These are phyloP conservation scores for Volvox africanus DNA, from an alignment of 139 green algal genomes.

Conservation along the genomic window DNA sequence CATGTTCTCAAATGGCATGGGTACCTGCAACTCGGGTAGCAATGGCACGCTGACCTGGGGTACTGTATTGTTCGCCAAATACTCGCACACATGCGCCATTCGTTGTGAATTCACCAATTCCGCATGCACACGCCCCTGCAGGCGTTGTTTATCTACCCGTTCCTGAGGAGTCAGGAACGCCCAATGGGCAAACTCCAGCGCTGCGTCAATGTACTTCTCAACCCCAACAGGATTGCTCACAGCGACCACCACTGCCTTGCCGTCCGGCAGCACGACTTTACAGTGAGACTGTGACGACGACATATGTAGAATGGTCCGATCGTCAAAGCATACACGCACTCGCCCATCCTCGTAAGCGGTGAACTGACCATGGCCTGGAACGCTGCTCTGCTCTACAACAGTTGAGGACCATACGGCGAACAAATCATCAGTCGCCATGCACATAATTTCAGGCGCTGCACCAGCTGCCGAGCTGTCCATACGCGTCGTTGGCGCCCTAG, in stretches of 20 bases:
- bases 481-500: not conserved
- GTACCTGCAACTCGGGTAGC: not conserved
- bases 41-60: not conserved
- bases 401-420: constrained; percentile 35
- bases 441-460: not conserved
- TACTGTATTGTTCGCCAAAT: not conserved
- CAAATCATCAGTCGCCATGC: not conserved
- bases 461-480: not conserved
- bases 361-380: constrained; percentile 65
- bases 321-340: constrained; percentile 67
- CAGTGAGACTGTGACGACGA: constrained; percentile 32
- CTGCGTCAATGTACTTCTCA: constrained; percentile 59
- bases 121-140: constrained; percentile 40
- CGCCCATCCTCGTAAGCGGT: constrained; percentile 72
- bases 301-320: constrained; percentile 76
- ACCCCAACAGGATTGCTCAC: constrained; percentile 62
- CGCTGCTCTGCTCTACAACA: constrained; percentile 64
- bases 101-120: constrained; percentile 29
- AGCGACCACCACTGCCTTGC: constrained; percentile 48
- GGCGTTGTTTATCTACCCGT: not conserved
- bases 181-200: constrained; percentile 29
- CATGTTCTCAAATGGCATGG: not conserved
- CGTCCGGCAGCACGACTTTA: constrained; percentile 61
- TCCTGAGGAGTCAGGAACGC: constrained; percentile 42
- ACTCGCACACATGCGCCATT: constrained; percentile 40